These are phyloP conservation scores for Anthostomella pinea DNA, from an alignment of 2,329 filamentous ascomycete genomes.

Conservation along the genomic window DNA sequence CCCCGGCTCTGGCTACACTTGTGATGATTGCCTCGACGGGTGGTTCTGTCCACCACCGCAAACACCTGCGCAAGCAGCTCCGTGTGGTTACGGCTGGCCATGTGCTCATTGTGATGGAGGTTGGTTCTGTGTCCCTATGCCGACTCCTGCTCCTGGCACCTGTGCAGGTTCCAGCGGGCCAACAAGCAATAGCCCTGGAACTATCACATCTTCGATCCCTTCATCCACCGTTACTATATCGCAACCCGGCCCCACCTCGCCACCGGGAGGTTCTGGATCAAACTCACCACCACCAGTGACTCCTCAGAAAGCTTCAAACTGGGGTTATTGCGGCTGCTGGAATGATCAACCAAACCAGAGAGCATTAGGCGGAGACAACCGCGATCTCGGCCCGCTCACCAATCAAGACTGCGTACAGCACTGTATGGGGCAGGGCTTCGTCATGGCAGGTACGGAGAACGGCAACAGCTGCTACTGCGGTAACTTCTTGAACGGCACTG, in stretches of 20 bases:
- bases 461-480: conserved; percentile 49
- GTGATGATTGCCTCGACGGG: conserved; percentile 34
- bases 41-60: conserved; percentile 37
- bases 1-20: conserved; percentile 35
- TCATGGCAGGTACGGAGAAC: conserved; percentile 48
- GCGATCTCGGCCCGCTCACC: conserved; percentile 19
- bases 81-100: conserved; percentile 37
- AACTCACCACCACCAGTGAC: conserved; percentile 17
- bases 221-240: not conserved
- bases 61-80: conserved; percentile 33
- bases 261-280: conserved; percentile 4
- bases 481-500: conserved; percentile 36
- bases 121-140: conserved; percentile 36
- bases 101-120: conserved; percentile 35
- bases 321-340: conserved; percentile 33
- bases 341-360: conserved; percentile 23
- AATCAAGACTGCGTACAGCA: conserved; percentile 42
- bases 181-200: conserved; percentile 8
- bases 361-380: conserved; percentile 18
- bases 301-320: conserved; percentile 21
- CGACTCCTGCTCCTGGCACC: conserved; percentile 17
- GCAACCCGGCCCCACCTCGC: conserved; percentile 1
- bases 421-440: conserved; percentile 44
- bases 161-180: conserved; percentile 14
- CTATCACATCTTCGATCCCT: conserved; percentile 5